Conservation (phyloP, 306 rosid genomes). For the Abrus precatorius region DNA sequence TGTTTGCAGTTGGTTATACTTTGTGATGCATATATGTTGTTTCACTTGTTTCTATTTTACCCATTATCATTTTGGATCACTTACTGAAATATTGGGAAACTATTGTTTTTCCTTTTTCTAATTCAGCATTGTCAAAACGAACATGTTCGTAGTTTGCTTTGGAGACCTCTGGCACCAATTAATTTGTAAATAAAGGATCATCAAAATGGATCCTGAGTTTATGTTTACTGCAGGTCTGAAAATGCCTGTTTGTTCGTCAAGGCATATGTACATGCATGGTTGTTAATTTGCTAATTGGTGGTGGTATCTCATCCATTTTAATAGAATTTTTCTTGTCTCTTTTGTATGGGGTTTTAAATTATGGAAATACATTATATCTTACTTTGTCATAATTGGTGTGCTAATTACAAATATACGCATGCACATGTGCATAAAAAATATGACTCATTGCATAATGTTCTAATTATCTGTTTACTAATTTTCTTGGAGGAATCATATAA, state of each 20-base stretch:
- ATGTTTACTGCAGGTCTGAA: constrained; percentile 7
- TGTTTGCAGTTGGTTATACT: constrained; percentile 29
- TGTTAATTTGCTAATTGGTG: constrained; percentile 27
- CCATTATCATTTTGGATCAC: background rate
- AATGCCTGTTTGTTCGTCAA: constrained; percentile 31
- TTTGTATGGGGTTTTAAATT: constrained; percentile 16
- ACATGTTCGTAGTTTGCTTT: constrained; percentile 1
- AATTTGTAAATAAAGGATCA: constrained; percentile 17
- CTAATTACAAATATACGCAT: background rate
- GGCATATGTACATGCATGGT: constrained; percentile 10
- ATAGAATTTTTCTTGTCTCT: background rate
- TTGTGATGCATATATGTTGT: constrained; percentile 2
- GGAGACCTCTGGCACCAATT: background rate
- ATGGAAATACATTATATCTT: background rate
- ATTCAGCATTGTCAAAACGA: background rate
- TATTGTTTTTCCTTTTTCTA: constrained; percentile 22
- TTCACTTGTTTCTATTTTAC: constrained; percentile 18
- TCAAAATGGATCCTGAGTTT: background rate
- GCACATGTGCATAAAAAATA: background rate
- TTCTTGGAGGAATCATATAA: constrained; percentile 8
- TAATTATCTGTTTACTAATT: constrained; percentile 4
- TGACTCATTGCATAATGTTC: constrained; percentile 1
- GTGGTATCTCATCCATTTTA: constrained; percentile 18
- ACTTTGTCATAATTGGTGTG: constrained; percentile 8
- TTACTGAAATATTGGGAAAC: constrained; percentile 9